Percentiles rank a stretch among this genome's conserved stretches.
Evolutionary conservation across 169 alveolate species (phyloP).

Genomic region (Plasmodium reichenowi): DNA sequence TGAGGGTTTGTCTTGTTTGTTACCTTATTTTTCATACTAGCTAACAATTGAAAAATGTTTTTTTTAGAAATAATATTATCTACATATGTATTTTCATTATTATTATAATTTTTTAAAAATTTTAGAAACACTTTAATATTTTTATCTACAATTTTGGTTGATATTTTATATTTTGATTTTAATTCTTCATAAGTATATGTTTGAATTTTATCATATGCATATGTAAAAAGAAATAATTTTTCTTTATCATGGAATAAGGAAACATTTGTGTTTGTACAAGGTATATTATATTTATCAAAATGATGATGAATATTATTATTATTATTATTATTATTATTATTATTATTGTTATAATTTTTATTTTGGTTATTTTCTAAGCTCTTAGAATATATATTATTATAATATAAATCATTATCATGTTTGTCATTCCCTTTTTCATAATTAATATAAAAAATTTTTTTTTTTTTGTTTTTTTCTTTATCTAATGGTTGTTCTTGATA

Average conservation of each 20-base stretch:
- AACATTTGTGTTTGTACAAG: background rate
- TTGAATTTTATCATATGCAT: conserved; percentile 34
- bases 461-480: too few species aligned
- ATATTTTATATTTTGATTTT: conserved; percentile 29
- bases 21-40: conserved; percentile 12
- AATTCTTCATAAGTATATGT: background rate
- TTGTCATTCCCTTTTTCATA: too few species aligned
- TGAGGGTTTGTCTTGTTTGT: background rate
- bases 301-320: too few species aligned
- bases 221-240: conserved; percentile 1
- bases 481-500: too few species aligned
- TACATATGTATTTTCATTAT: background rate
- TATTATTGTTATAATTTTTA: background rate
- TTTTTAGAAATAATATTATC: conserved; percentile 3
- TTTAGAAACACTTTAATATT: conserved; percentile 28
- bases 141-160: conserved; percentile 35
- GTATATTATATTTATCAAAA: background rate
- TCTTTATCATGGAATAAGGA: background rate
- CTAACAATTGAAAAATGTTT: background rate
- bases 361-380: background rate
- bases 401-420: too few species aligned
- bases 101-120: conserved; percentile 19
- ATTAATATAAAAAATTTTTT: too few species aligned
- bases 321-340: background rate
- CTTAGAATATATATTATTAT: background rate